phyloP scores from a whole-genome alignment of 169 alveolate species.

The Cyclospora cayetanensis region DNA sequence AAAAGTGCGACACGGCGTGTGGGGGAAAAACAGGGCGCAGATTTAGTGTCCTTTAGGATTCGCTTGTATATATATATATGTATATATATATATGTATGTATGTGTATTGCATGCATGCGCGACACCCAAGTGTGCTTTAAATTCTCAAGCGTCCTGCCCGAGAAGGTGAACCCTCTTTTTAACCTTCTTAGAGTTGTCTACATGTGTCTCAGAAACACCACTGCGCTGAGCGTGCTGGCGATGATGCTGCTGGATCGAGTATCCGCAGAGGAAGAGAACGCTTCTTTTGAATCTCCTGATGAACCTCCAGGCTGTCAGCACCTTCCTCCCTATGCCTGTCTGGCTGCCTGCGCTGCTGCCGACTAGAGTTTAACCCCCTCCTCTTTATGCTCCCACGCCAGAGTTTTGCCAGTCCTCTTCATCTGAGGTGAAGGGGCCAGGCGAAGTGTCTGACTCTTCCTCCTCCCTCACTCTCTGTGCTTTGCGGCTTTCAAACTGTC shows the following conservation, averaged over 20 bases:
- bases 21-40: no score
- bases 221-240: slow-evolving; percentile 46
- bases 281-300: no score
- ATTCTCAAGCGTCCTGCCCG: not conserved
- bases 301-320: no score
- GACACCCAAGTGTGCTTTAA: not conserved
- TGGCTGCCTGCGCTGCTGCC: no score
- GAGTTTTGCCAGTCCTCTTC: no score
- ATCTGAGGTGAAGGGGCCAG: no score
- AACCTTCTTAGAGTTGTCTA: not conserved
- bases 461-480: no score
- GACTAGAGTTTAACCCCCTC: no score
- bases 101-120: not conserved
- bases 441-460: no score
- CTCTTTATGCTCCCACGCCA: no score
- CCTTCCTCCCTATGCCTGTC: no score
- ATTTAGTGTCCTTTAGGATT: not conserved
- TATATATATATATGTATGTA: not conserved
- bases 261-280: slow-evolving; percentile 32
- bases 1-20: not conserved
- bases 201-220: not conserved
- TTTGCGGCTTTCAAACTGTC: no score
- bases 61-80: not conserved
- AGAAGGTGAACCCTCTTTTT: not conserved
- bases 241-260: slow-evolving; percentile 45